These are phyloP conservation scores for Talaromyces islandicus DNA, from an alignment of 2,329 filamentous ascomycete species.

Conservation along the genomic window DNA sequence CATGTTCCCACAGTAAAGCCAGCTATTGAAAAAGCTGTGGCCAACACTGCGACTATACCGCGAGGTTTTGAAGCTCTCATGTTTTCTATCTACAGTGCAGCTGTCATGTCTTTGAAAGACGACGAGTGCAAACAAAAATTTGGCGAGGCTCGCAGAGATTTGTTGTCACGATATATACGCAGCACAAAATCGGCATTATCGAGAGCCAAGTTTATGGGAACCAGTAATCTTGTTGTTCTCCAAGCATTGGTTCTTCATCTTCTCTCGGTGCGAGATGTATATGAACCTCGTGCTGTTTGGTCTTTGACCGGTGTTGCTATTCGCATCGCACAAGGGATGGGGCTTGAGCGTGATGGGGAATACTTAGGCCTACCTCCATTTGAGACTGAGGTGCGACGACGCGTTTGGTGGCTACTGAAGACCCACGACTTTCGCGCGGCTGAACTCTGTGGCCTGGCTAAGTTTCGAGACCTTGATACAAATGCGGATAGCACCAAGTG, in stretches of 20 bases:
- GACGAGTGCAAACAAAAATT: neutral
- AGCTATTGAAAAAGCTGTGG: neutral
- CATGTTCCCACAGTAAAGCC: neutral
- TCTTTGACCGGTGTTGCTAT: neutral
- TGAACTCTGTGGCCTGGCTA: conserved; percentile 45
- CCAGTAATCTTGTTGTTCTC: neutral
- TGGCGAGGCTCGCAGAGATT: neutral
- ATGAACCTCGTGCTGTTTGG: neutral
- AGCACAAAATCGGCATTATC: neutral
- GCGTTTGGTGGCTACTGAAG: conserved; percentile 47
- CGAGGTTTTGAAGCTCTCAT: neutral
- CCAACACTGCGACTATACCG: neutral
- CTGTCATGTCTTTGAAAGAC: neutral
- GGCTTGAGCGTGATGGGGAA: conserved; percentile 47
- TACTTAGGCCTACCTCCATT: conserved; percentile 42
- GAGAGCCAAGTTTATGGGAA: conserved; percentile 1
- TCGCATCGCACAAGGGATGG: conserved; percentile 37
- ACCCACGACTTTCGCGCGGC: conserved; percentile 43
- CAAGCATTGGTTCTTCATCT: conserved; percentile 8
- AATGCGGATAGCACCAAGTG: neutral
- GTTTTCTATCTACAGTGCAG: conserved; percentile 2
- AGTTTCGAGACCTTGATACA: conserved; percentile 9
- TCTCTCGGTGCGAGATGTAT: neutral
- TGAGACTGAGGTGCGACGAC: conserved; percentile 48
- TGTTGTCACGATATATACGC: neutral